These are phyloP conservation scores for Parasarocladium wereldwijsianum DNA, from an alignment of 2,329 filamentous ascomycete genomes.

Conservation along the genomic window DNA sequence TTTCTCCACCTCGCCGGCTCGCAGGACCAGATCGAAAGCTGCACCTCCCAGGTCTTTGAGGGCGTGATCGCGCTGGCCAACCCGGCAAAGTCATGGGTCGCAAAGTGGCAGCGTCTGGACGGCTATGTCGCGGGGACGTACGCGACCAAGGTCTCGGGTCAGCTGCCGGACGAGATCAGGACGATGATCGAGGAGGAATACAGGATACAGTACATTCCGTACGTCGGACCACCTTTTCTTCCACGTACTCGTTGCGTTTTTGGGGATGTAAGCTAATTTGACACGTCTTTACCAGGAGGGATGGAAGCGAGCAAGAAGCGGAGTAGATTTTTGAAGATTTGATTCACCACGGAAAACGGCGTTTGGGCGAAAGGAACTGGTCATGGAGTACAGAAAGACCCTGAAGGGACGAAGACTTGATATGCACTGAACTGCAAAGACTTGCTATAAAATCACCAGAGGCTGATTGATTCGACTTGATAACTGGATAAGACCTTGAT, in stretches of 20 bases:
- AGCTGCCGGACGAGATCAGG: constrained; percentile 52
- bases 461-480: no score
- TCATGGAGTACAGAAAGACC: no score
- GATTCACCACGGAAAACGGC: no score
- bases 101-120: constrained; percentile 89
- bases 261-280: background rate
- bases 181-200: constrained; percentile 47
- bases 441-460: no score
- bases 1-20: constrained; percentile 73
- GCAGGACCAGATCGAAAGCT: constrained; percentile 72
- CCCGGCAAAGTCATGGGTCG: constrained; percentile 79
- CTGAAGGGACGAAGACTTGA: no score
- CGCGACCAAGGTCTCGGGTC: constrained; percentile 84
- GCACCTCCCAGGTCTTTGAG: constrained; percentile 93
- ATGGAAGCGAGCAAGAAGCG: constrained; percentile 31
- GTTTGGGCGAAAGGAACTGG: no score
- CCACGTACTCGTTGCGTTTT: background rate
- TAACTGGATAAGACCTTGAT: no score
- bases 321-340: no score
- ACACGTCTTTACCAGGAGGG: constrained; percentile 20
- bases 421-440: no score
- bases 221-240: constrained; percentile 34
- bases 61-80: constrained; percentile 76
- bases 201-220: constrained; percentile 52
- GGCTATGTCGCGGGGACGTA: constrained; percentile 81